Base-by-base conservation (phyloP, 345 rosid species). In the Odontarrhena argentea region DNA sequence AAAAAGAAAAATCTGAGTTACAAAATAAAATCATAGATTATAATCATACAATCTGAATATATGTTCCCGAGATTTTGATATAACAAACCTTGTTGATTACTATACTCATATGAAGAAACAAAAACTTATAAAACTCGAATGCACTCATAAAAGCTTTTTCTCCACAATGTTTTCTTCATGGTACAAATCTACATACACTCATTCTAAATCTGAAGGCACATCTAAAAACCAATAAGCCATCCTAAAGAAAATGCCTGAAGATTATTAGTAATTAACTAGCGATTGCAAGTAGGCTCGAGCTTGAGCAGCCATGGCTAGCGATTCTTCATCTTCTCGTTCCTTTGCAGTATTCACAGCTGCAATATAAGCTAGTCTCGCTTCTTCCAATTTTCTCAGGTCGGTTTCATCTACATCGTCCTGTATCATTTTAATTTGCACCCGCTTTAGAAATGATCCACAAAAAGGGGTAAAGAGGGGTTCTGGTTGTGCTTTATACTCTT, bases 321-420 rank as follows among this genome's bases (percentile, higher is more conserved):
- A 91, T 74, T 81, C 92, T 74, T 87, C 99, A 63, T 91, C 96
- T 81, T 80, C 88, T 69, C 70, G 81, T 73, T 91, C 87, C 75
- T 84, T 88, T 45, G 87, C 91, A 2, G 74, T 65, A 12, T 78
- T 84, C 78, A 88, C 78, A 13, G 99, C 96, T 56, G 81, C 78
- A 60, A 81, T 43, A 63, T 91, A 94, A 8, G 91, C 88, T 76
- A 75, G 51, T 68, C 88, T 82, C 38, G 96, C 97, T 76, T 87
- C 91, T 82, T 94, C 96, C 86, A 91, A 80, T 71, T 82, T 73
- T 67, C 73, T 79, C 74, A 76, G 72, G 42, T 81, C 87, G n/a
- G 41, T 41, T 15, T 74, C 83, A 63, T 74, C 77, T 41, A 75
- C 70, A 63, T 75, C 79, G 55, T 82, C 96, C 99, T 95, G 72